A percentile compares a stretch with the other conserved stretches of the same genome.
Evolutionary conservation across 352 stramenopile genomes (phyloP).

Genomic region (Peronospora belbahrii): DNA sequence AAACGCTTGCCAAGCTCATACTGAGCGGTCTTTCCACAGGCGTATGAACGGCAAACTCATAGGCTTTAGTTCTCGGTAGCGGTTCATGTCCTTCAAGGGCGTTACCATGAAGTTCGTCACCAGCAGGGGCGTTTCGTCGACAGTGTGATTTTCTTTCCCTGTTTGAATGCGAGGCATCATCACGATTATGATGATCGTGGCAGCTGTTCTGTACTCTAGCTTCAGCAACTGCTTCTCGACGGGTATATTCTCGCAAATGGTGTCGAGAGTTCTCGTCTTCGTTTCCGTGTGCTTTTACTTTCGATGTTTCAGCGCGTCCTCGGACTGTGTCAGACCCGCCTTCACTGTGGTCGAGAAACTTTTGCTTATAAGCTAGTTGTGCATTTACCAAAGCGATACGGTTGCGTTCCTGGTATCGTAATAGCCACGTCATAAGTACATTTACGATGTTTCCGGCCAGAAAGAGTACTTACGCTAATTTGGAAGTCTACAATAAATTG

Average conservation of each 20-base stretch:
- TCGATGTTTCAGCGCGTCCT: constrained; percentile 1
- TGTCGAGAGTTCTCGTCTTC: background rate
- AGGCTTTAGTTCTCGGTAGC: constrained; percentile 5
- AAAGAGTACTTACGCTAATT: constrained; percentile 51
- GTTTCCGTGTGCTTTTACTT: background rate
- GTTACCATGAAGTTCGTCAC: background rate
- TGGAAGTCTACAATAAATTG: constrained; percentile 80
- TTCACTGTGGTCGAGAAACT: constrained; percentile 49
- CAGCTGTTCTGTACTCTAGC: background rate
- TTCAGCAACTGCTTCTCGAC: constrained; percentile 1
- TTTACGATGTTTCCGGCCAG: background rate
- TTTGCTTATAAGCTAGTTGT: constrained; percentile 54
- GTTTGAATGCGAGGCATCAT: constrained; percentile 5
- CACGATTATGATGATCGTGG: background rate
- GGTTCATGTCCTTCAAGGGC: constrained; percentile 1
- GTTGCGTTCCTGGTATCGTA: constrained; percentile 54
- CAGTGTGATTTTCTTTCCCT: constrained; percentile 1
- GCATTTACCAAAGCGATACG: constrained; percentile 73
- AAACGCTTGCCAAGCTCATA: constrained; percentile 35
- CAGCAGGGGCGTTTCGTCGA: constrained; percentile 6
- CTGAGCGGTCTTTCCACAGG: constrained; percentile 11
- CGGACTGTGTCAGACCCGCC: constrained; percentile 24
- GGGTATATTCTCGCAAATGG: background rate
- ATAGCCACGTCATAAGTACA: constrained; percentile 2
- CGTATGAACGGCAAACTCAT: constrained; percentile 2